Evolutionary conservation across 768 basidiomycete species (phyloP), one percentile per base, ranked within the genome.

Genomic region (Gymnopilus dilepis): DNA sequence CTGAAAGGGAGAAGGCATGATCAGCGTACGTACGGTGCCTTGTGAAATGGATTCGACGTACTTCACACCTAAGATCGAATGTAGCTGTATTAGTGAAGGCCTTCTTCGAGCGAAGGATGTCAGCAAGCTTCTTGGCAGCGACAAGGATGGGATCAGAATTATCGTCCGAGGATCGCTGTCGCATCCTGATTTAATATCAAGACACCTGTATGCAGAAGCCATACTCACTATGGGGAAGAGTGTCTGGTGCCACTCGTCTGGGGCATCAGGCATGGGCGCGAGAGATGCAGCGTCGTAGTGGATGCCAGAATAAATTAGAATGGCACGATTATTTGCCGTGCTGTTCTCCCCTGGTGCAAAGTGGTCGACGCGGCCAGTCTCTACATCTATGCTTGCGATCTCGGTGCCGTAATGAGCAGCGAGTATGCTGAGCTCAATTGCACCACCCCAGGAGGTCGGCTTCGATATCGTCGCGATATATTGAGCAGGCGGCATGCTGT

Each of bases 221-320:
- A 15, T 54, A 60, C 84, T 69, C 61, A 83, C 86, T 9, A 87
- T 78, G 7, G 88, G 88, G 70, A 94, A 94, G 50, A 92, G 71
- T 2, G 91, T 94, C 69, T 94, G 91, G 75, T 98, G 96, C 84
- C 96, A 99, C 60, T 92, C 95, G 26, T 78, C 70, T 0, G 93
- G 92, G 2, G 91, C 92, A 47, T 88, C 87, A 8, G 80, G 78
- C 74, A 85, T 81, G 0, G 94, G 97, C 15, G 96, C 87, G 40
- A 96, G 77, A 0, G 92, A 89, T 5, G 90, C 86, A 8, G 93
- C 93, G 73, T 99, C 97, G 74, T 99, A 99, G 73, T 99, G 96
- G 47, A 98, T 97, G 2, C 97, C 97, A 0, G 92, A 94, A 77
- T 99, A 99, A 4, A 98, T 81, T n/a, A 98, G 70, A 13, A 97